phyloP scores from a whole-genome alignment of 2,329 filamentous ascomycete genomes.

The Stenocarpella maydis region DNA sequence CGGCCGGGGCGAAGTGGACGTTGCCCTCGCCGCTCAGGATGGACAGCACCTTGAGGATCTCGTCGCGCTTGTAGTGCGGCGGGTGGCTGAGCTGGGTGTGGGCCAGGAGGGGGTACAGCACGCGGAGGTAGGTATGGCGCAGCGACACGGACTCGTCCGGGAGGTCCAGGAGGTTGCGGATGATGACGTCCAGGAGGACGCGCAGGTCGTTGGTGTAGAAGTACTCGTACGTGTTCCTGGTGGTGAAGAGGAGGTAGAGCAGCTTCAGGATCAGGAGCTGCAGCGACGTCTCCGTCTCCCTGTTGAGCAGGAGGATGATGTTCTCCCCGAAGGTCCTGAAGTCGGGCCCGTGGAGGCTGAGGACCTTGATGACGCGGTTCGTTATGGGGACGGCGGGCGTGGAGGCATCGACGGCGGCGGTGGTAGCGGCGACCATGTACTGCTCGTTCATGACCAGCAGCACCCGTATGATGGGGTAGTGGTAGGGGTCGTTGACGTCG shows the following conservation, averaged over 20 bases:
- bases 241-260: constrained; percentile 94
- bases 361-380: constrained; percentile 91
- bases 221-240: constrained; percentile 90
- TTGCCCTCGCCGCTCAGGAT: constrained; percentile 74
- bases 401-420: constrained; percentile 51
- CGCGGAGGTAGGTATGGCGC: constrained; percentile 92
- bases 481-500: constrained; percentile 90
- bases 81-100: constrained; percentile 90
- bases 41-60: constrained; percentile 78
- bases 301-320: constrained; percentile 91
- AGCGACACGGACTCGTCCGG: constrained; percentile 81
- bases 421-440: constrained; percentile 84
- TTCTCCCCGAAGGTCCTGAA: constrained; percentile 98
- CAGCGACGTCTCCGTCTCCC: constrained; percentile 91
- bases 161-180: constrained; percentile 94
- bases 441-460: constrained; percentile 96
- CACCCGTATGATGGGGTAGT: constrained; percentile 93
- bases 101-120: constrained; percentile 87
- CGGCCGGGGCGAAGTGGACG: constrained; percentile 80
- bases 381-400: constrained; percentile 68
- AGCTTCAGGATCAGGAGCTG: constrained; percentile 97
- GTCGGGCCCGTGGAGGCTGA: constrained; percentile 79
- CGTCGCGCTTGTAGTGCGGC: constrained; percentile 90
- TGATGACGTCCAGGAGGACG: constrained; percentile 93
- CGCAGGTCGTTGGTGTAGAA: constrained; percentile 98